These are phyloP conservation scores for Geosmithia putterillii DNA, from an alignment of 2,329 filamentous ascomycete genomes.

Conservation along the genomic window DNA sequence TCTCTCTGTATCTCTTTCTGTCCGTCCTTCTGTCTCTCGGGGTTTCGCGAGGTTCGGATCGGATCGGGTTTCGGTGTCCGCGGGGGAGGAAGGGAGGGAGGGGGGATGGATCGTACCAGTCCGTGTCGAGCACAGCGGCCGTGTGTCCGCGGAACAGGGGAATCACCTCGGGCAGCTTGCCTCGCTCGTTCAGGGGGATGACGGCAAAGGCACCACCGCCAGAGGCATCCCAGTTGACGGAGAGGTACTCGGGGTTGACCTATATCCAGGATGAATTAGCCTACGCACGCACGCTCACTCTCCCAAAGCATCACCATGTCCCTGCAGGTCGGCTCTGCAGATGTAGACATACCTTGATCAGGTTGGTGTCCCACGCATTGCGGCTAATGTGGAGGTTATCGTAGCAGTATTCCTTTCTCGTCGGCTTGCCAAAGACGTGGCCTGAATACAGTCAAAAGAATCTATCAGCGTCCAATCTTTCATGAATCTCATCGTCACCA, in stretches of 20 bases:
- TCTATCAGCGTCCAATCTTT: slow-evolving; percentile 15
- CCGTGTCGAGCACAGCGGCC: slow-evolving; percentile 88
- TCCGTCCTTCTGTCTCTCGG: background rate
- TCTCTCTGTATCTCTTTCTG: too few relatives aligned
- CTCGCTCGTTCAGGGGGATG: slow-evolving; percentile 78
- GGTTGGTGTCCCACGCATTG: slow-evolving; percentile 98
- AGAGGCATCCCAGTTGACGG: slow-evolving; percentile 96
- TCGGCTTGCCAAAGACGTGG: slow-evolving; percentile 95
- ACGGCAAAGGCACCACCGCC: slow-evolving; percentile 96
- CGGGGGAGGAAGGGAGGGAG: slow-evolving; percentile 1
- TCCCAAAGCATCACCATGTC: too few relatives aligned
- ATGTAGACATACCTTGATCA: slow-evolving; percentile 74
- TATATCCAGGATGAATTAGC: too few relatives aligned
- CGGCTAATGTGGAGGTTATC: slow-evolving; percentile 94
- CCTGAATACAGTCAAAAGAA: slow-evolving; percentile 37
- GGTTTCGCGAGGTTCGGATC: too few relatives aligned
- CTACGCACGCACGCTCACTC: too few relatives aligned
- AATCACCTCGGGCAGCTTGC: slow-evolving; percentile 83
- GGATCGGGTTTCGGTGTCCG: too few relatives aligned
- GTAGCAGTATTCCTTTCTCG: slow-evolving; percentile 96
- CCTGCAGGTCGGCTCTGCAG: too few relatives aligned
- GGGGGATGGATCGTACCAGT: slow-evolving; percentile 64
- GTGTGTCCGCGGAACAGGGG: slow-evolving; percentile 95
- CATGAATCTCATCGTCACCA: too few relatives aligned
- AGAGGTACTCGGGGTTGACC: slow-evolving; percentile 91